phyloP scores from a whole-genome alignment of 2,329 filamentous ascomycete species.

The Paecilomyces formosus region DNA sequence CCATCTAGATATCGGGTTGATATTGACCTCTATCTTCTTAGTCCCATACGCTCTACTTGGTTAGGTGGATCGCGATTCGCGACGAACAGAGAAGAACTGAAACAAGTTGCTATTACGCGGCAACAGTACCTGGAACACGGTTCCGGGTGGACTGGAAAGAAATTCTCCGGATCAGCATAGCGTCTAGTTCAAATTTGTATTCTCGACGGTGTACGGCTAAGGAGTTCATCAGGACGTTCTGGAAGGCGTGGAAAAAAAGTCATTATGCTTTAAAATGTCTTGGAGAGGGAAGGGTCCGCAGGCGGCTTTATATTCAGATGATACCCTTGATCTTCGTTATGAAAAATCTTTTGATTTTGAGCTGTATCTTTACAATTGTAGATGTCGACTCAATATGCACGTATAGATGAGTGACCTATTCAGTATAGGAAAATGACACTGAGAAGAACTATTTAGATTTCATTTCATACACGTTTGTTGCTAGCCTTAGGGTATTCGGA shows the following conservation, averaged over 20 bases:
- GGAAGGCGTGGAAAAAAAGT: background rate
- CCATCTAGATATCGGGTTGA: conserved; percentile 1
- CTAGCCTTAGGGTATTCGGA: background rate
- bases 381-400: background rate
- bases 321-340: background rate
- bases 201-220: background rate
- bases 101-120: conserved; percentile 68
- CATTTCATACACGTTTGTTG: background rate
- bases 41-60: conserved; percentile 76
- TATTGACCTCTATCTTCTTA: conserved; percentile 11
- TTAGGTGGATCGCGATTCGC: conserved; percentile 74
- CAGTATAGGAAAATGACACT: background rate
- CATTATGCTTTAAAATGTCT: background rate
- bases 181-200: background rate
- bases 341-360: background rate
- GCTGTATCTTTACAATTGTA: background rate
- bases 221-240: background rate
- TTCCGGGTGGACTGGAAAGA: conserved; percentile 63
- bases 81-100: conserved; percentile 55
- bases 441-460: background rate
- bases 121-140: conserved; percentile 88
- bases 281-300: background rate
- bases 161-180: conserved; percentile 46
- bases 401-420: background rate
- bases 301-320: conserved; percentile 2